Conservation (phyloP, 2,329 filamentous ascomycete species). For the Xylariaceae sp. region DNA sequence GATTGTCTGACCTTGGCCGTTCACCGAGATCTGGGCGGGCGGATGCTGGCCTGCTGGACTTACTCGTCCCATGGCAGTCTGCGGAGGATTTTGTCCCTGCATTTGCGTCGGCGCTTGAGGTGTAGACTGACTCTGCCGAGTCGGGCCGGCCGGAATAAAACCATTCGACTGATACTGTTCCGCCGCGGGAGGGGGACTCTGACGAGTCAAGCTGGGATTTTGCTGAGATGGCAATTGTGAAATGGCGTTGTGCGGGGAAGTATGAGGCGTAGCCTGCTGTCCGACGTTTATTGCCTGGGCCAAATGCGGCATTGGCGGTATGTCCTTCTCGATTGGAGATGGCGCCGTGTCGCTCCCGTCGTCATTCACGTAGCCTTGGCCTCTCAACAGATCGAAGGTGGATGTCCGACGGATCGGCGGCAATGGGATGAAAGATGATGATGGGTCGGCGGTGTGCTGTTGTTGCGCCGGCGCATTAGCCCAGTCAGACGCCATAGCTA, state of each 20-base stretch:
- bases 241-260: conserved; percentile 18
- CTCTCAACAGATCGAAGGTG: conserved; percentile 47
- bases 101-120: conserved; percentile 14
- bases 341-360: conserved; percentile 23
- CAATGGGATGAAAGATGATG: conserved; percentile 52
- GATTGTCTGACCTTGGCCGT: conserved; percentile 23
- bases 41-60: conserved; percentile 19
- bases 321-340: conserved; percentile 25
- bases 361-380: conserved; percentile 34
- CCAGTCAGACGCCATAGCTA: conserved; percentile 22
- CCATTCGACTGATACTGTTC: conserved; percentile 9
- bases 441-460: not conserved
- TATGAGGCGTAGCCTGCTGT: conserved; percentile 9
- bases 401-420: conserved; percentile 57
- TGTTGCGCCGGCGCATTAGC: conserved; percentile 9
- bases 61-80: conserved; percentile 21
- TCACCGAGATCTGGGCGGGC: conserved; percentile 19
- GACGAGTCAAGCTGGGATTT: not conserved
- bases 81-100: conserved; percentile 15
- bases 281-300: conserved; percentile 26
- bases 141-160: conserved; percentile 18
- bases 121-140: conserved; percentile 10
- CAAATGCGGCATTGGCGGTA: conserved; percentile 19
- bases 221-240: not conserved
- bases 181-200: conserved; percentile 12